Evolutionary conservation across 495 filamentous ascomycete genomes (phyloP).

Genomic region (Choiromyces venosus): DNA sequence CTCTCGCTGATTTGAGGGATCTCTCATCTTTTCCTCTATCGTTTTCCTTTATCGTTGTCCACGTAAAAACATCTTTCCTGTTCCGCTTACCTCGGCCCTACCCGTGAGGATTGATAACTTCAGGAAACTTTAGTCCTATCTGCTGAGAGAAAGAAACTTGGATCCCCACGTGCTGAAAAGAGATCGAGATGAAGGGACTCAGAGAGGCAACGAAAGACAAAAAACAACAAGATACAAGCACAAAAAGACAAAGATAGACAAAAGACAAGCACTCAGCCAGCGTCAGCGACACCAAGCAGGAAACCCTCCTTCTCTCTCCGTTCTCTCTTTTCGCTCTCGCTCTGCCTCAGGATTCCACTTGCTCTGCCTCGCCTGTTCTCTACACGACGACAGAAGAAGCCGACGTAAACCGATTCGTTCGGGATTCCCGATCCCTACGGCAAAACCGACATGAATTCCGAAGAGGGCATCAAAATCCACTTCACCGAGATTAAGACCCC

Average conservation of each 20-base stretch:
- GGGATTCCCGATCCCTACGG: not conserved
- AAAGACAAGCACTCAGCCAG: not conserved
- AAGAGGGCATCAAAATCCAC: not conserved
- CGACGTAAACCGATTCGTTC: slow-evolving; percentile 2
- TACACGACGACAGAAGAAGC: not conserved
- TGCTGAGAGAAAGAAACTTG: slow-evolving; percentile 17
- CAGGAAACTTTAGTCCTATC: slow-evolving; percentile 17
- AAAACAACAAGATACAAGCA: not conserved
- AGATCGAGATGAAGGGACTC: slow-evolving; percentile 33
- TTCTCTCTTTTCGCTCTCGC: not conserved
- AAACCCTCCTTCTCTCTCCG: not conserved
- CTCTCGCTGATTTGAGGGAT: not conserved
- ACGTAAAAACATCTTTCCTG: not conserved
- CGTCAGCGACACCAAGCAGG: not conserved
- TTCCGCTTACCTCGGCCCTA: slow-evolving; percentile 17
- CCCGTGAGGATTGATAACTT: slow-evolving; percentile 17
- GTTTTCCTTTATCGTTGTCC: not conserved
- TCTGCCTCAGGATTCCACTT: not conserved
- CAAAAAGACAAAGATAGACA: not conserved
- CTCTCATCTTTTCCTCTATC: not conserved
- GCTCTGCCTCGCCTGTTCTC: not conserved
- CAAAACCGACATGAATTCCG: not conserved
- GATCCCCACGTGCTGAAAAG: slow-evolving; percentile 2
- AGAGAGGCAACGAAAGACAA: slow-evolving; percentile 18
- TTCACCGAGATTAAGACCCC: not conserved